Base-by-base conservation (phyloP, 805 yeast species). In the Starmerella floricola region DNA sequence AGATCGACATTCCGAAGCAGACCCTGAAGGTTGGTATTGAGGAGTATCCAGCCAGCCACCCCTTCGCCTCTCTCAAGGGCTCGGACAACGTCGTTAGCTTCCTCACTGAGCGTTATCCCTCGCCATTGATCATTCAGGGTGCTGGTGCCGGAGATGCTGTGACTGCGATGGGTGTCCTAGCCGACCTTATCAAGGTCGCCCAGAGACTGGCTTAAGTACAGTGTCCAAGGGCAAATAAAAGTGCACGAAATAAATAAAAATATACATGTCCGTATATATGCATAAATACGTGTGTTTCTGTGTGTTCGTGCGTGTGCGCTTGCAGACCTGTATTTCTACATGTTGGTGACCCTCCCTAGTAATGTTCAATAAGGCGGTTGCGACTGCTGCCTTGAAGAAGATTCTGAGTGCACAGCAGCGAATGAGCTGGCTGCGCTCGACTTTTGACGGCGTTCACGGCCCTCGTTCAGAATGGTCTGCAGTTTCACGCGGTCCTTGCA, bases 121-220 rank as follows among this genome's bases (percentile, higher is more conserved):
- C 84, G 64, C 98, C 98, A 41, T 71, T 91, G 61, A 79, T 91
- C 49, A 73, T 91, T 55, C 98, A 91, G 71, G 99, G 99, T 65
- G 98, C 99, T 26, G 99, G 70, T 55, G 74, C 94, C 55, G 91
- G 93, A 58, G 78, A 78, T 35, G 81, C 67, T 15, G 83, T 78
- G 35, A 76, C 82, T 26, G 82, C 83, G 46, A 78, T 79, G 55
- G 99, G 98, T 64, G 96, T 91, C 34, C 72, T 91, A 52, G 94
- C 93, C 41, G 99, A 91, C 61, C 78, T 83, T 29, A 73, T 91
- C 60, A 91, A 85, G 70, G 78, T 85, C 54, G 95, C 93, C 34
- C 86, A 87, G 41, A 37, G 52, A n/a, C 38, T 48, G 6, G 46
- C 36, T 19, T 39, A 44, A 32, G 3, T 11, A 26, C 19, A 29